These are phyloP conservation scores for Lactuca saligna DNA, from an alignment of 129 eudicot genomes.

Conservation along the genomic window DNA sequence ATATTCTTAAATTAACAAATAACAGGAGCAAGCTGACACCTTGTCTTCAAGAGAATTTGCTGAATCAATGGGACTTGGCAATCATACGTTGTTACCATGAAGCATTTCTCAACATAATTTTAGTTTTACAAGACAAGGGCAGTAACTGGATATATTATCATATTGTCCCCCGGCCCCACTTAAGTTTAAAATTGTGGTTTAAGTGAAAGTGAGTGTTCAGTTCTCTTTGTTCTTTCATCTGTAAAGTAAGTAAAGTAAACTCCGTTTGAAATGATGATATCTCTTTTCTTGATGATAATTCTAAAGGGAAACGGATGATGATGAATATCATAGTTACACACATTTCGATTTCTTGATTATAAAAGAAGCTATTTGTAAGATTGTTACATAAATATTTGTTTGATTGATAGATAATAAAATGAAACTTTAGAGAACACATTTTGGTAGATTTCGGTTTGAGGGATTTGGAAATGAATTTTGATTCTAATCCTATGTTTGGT, in stretches of 20 bases:
- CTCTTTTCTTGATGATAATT: no score
- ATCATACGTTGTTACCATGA: slow-evolving; percentile 72
- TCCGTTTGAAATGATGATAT: neutral
- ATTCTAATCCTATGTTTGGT: no score
- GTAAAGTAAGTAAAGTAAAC: neutral
- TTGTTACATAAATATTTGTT: no score
- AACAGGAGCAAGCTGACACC: slow-evolving; percentile 87
- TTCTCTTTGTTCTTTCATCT: neutral
- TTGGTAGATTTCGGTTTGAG: no score
- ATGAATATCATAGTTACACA: no score
- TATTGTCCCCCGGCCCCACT: neutral
- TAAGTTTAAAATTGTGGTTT: neutral
- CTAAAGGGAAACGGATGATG: no score
- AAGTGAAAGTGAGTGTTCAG: neutral
- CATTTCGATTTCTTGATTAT: no score
- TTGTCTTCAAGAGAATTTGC: slow-evolving; percentile 75
- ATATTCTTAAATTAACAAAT: neutral
- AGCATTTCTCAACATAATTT: slow-evolving; percentile 1
- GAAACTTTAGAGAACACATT: no score
- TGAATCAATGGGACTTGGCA: slow-evolving; percentile 81
- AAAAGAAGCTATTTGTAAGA: no score
- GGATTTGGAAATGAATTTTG: no score
- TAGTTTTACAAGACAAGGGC: neutral
- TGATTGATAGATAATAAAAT: no score
- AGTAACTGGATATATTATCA: neutral